Base-by-base conservation (phyloP, 768 basidiomycete genomes). In the Crepidotus variabilis region DNA sequence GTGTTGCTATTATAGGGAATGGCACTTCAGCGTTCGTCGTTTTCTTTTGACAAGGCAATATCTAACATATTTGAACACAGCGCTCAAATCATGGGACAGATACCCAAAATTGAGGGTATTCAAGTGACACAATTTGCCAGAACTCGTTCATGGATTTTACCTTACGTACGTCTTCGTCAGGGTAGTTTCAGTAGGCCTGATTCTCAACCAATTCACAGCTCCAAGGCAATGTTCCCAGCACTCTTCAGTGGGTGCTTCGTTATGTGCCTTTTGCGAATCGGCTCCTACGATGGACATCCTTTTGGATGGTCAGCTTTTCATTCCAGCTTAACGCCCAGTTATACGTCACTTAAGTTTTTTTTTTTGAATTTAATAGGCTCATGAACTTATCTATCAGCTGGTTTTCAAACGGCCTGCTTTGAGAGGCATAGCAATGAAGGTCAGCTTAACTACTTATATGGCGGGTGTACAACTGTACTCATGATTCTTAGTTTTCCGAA, bases 1-100 rank as follows among this genome's bases (percentile, higher is more conserved):
- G 69, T 20, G 75, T 87, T 6, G 84, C 78, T 0, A 76, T 86
- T 6, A 76, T 85, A 57, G 85, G 84, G 10, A 83, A 82, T 58
- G 84, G 80, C 3, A 75, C 75, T 34, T 80, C 79, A 34, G 81
- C 76, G 75, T 82, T 56, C 49, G 74, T 68, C 14, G 32, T 49
- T 13, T 43, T 6, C 10, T 33, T 46, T 22, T 18, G 52, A 11
- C 5, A 36, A 2, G 21, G 7, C n/a, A 2, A 23, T 16, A 21
- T 47, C 21, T 28, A 14, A 22, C 6, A 3, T 28, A 8, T 4
- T 28, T 28, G 28, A 28, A 21, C 28, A 45, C 60, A 82, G 83
- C 4, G 74, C 78, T 6, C 83, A 86, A 63, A 70, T 80, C 52
- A 61, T 80, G 7, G 75, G 79, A 2, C 60, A 68, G 18, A 75